Base-by-base conservation (phyloP, 345 rosid species). In the Linum usitatissimum region DNA sequence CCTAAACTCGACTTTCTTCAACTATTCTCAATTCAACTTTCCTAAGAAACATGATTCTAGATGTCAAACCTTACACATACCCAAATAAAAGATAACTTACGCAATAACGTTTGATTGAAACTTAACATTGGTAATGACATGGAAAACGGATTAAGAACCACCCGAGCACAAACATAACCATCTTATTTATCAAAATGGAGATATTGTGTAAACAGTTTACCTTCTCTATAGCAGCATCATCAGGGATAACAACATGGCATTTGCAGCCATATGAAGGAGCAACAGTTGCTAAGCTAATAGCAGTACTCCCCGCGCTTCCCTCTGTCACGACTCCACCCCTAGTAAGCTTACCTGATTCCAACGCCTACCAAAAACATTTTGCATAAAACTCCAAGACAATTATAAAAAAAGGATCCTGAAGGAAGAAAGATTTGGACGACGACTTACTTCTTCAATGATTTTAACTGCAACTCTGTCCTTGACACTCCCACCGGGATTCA, bases 221-320 rank as follows among this genome's bases (percentile, higher is more conserved):
- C 97, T 93, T 93, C 79, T 90, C 97, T 42, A 86, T 78, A 61
- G 99, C 96, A 77, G 69, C 99, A 72, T 93, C 97, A 64, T 93
- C 97, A 31, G 99, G 96, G 62, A 90, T 92, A 75, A 89, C 97
- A 42, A 92, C 94, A 70, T 87, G 97, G 74, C 99, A 93, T 78
- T 80, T 79, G 80, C 99, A 93, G 30, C 96, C 90, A 23, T 80
- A 90, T 5, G 90, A 87, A 9, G 96, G 92, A 70, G 99, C 85
- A 60, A 87, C 95, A 0, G 95, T 93, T 54, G 96, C 99, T 20
- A 90, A 87, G 79, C 99, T 93, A 72, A 93, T 87, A 34, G 97
- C 97, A 23, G 99, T 93, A 75, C 99, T 93, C 49, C 99, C 99
- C 0, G 92, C 97, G 63, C 97, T 90, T 59, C 99, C 97, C 68